Evolutionary conservation across 1,284 basidiomycete species (phyloP), one percentile per base, ranked within the genome.

Genomic region (Ceratobasidium sp.): DNA sequence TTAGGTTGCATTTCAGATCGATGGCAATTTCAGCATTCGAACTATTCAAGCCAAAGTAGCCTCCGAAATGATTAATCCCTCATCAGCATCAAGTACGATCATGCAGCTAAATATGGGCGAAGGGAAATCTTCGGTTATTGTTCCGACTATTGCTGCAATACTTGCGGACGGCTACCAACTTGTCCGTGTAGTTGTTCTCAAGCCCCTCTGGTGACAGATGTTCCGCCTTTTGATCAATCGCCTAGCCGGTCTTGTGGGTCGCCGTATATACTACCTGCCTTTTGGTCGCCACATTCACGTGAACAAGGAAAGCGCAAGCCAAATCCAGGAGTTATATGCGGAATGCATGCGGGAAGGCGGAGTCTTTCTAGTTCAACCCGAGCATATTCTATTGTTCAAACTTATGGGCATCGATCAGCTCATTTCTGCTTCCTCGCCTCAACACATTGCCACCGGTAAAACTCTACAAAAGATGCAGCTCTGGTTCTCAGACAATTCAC

Each of bases 81-180:
- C 45, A 0, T 83, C 82, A 0, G 63, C 76, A 1, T 20, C 68
- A 5, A 90, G 85, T 66, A 84, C 84, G 0, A 79, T 84, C 3
- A 82, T 88, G 37, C 88, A 90, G 74, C 84, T 90, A n/a, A 89
- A 89, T 58, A 89, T 90, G 89, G 88, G 88, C 0, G 88, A 89
- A 78, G 89, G 89, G 3, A 89, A 89, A 78, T 86, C 88, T 1
- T 87, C 87, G 0, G 88, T 80, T 3, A 89, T 89, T 35, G 83
- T 86, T 0, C 88, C 88, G 0, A 81, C 89, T 17, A 82, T 84
- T 26, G 82, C 84, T 0, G 80, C 83, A 0, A 76, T 83, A 31
- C 81, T 89, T 2, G 86, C 89, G 0, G 81, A 88, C 78, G 83
- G 86, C 0, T 49, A 81, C 3, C 85, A 82, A 17, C 82, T 89